These are phyloP conservation scores for Cerrena zonata DNA, from an alignment of 1,284 basidiomycete species.

Conservation along the genomic window DNA sequence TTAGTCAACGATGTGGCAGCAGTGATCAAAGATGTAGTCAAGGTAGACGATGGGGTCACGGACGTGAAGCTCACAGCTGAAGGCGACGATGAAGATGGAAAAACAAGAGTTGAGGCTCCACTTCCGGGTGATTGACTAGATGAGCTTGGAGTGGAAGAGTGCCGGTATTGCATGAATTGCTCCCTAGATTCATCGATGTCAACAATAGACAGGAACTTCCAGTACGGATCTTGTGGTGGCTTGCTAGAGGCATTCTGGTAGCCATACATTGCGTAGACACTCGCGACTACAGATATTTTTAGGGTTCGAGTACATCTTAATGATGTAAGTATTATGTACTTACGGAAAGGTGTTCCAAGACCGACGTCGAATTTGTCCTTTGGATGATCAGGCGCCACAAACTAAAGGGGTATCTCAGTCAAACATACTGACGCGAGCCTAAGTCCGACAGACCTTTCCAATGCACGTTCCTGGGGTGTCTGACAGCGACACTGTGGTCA, in stretches of 20 bases:
- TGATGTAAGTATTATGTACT: neutral
- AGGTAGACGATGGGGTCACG: neutral
- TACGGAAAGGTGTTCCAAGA: conserved; percentile 5
- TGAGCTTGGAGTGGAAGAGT: too few relatives aligned
- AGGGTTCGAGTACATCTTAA: neutral
- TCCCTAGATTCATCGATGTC: neutral
- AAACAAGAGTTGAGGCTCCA: neutral
- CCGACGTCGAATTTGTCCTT: conserved; percentile 1
- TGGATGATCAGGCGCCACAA: neutral
- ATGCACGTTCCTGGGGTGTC: neutral
- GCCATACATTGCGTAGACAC: conserved; percentile 4
- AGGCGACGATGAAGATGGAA: neutral
- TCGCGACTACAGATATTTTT: conserved; percentile 2
- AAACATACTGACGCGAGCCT: neutral
- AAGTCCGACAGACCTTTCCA: conserved; percentile 1
- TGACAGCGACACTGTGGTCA: neutral
- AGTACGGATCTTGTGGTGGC: neutral
- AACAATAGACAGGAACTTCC: conserved; percentile 4
- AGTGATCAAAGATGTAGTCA: neutral
- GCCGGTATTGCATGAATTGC: conserved; percentile 2
- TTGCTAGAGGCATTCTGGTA: neutral
- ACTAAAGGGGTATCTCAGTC: neutral
- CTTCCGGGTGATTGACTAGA: neutral
- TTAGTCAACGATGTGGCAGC: too few relatives aligned
- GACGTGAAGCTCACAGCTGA: neutral